Evolutionary conservation across 768 basidiomycete species (phyloP), one percentile per base, ranked within the genome.

Genomic region (Lactarius sanguifluus): DNA sequence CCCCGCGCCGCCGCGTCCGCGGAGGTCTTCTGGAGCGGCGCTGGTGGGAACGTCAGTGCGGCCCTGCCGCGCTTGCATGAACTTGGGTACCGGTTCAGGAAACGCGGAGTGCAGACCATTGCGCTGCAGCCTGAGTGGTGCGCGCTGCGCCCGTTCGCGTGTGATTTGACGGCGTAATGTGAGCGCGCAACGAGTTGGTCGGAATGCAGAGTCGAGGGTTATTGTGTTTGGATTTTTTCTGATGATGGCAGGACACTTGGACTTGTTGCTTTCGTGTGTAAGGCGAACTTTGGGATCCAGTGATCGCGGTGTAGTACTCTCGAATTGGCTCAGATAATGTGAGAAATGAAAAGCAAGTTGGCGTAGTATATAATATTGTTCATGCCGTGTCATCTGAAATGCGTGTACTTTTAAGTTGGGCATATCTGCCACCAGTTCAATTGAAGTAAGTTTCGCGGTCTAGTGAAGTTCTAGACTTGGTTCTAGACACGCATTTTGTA

Each of bases 1-100:
- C 91, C 89, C 13, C 81, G 89, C 59, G 86, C 87, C 16, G 87
- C 86, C 1, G 82, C 85, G 1, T 84, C 85, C 13, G 90, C 90
- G 0, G 91, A 92, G 79, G 73, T 91, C 16, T 92, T 90, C 75
- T 92, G 91, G 91, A 85, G 83, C 1, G 89, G 90, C 7, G 69
- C 82, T 25, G 36, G 70, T 23, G 43, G 68, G 43, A 67, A 74
- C 57, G 68, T 71, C 12, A 75, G 64, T 1, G 74, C 79, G n/a
- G 90, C 89, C 3, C 75, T 90, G 8, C 82, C 86, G 36, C 82
- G 91, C 1, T 75, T 93, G 67, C 87, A 91, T 71, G 79, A 81
- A 64, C 64, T 80, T 23, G 57, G 32, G 1, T 75, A 78, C 63
- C 72, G 80, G 7, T 70, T 80, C 52, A 76, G 78, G 3, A 65